Percentiles rank a stretch among this genome's conserved stretches.
These are phyloP conservation scores for Farysia itapuensis DNA, from an alignment of 1,284 basidiomycete species.

Conservation along the genomic window DNA sequence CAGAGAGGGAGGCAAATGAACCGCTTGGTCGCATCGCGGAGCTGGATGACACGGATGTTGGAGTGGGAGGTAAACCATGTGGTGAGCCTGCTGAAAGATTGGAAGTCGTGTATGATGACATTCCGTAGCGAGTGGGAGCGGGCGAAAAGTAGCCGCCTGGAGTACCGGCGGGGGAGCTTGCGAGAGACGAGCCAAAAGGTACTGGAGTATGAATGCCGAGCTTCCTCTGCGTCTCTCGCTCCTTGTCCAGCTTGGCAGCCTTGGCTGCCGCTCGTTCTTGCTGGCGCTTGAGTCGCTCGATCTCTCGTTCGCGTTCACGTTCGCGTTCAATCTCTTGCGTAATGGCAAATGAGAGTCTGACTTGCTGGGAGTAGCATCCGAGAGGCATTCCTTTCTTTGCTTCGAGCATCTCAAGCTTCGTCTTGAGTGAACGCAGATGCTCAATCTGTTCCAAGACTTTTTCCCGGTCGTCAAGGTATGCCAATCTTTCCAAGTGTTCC, in stretches of 20 bases:
- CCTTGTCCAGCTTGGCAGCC: constrained; percentile 32
- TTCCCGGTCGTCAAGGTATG: constrained; percentile 46
- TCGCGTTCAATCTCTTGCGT: constrained; percentile 41
- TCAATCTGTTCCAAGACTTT: constrained; percentile 34
- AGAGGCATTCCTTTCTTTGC: constrained; percentile 5
- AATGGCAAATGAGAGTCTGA: constrained; percentile 29
- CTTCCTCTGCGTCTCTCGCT: constrained; percentile 20
- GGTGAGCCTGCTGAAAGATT: too few relatives aligned
- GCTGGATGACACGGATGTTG: too few relatives aligned
- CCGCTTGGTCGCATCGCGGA: too few relatives aligned
- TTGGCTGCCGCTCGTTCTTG: constrained; percentile 30
- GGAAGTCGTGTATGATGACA: too few relatives aligned
- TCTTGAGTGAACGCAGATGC: constrained; percentile 36
- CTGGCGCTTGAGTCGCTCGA: constrained; percentile 31
- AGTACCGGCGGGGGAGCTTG: too few relatives aligned
- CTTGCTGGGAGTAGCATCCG: constrained; percentile 11
- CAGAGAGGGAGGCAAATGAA: too few relatives aligned
- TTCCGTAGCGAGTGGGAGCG: too few relatives aligned
- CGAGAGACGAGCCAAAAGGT: too few relatives aligned
- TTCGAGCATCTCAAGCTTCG: constrained; percentile 43
- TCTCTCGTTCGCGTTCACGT: constrained; percentile 24
- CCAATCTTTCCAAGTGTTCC: constrained; percentile 47
- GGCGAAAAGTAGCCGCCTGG: too few relatives aligned
- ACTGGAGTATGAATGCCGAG: constrained; percentile 29
- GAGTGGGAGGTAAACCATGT: too few relatives aligned